Conservation (phyloP, 805 yeast genomes). For the Pichia cephalocereana region DNA sequence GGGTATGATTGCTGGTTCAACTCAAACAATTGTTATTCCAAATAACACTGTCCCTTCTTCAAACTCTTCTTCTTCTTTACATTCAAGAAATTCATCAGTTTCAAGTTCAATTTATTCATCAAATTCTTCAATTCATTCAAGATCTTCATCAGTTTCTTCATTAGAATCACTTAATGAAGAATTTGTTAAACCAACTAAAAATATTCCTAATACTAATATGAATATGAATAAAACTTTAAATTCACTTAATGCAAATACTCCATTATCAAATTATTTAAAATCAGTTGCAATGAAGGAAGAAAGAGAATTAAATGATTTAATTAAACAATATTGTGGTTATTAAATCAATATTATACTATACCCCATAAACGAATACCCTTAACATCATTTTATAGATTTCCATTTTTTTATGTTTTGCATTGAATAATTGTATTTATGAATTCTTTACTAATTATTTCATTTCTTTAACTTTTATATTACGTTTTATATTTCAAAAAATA, state of each 20-base stretch:
- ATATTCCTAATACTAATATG: background rate
- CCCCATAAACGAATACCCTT: no score
- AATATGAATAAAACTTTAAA: slow-evolving; percentile 5
- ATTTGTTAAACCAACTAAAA: background rate
- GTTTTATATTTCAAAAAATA: no score
- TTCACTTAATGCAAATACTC: slow-evolving; percentile 13
- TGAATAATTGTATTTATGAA: no score
- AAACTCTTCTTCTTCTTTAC: background rate
- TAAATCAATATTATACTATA: background rate
- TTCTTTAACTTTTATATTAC: no score
- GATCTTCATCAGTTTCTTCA: slow-evolving; percentile 25
- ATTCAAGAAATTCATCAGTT: slow-evolving; percentile 9
- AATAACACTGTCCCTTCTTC: background rate
- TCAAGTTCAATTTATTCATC: slow-evolving; percentile 7
- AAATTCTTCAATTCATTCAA: slow-evolving; percentile 21
- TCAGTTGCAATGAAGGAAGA: slow-evolving; percentile 27
- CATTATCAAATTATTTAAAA: slow-evolving; percentile 22
- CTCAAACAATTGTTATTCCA: slow-evolving; percentile 21
- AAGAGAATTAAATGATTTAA: slow-evolving; percentile 24
- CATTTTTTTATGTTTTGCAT: no score
- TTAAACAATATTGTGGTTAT: slow-evolving; percentile 26
- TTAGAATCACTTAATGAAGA: slow-evolving; percentile 1
- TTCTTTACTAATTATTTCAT: no score
- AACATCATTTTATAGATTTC: background rate
- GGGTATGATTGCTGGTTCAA: slow-evolving; percentile 22